Evolutionary conservation across 495 filamentous ascomycete genomes (phyloP), one percentile per base, ranked within the genome.

Genomic region (Hyaloscypha finlandica): DNA sequence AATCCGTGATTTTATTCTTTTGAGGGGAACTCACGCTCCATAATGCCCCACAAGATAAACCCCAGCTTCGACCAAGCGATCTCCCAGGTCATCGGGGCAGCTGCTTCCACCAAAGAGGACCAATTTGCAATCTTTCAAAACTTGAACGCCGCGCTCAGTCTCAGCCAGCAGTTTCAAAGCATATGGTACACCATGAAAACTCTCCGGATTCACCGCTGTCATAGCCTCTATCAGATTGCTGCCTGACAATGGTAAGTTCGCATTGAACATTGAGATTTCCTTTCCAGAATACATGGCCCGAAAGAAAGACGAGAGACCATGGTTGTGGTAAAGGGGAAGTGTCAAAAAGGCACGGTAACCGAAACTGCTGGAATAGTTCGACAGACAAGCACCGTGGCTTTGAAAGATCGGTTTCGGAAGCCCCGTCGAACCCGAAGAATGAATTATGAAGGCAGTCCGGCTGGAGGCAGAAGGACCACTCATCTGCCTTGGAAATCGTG

Each of bases 41-140:
- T 14, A 86, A 86, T 84, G 80, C 31, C 74, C 77, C 5, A 84
- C 80, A 11, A 88, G 75, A 57, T 85, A 80, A 19, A 88, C 83
- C 4, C 84, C 84, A 22, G 80, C 77, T 0, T 77, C 76, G 14
- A 86, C 82, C 2, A 88, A 75, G 30, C 69, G 73, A 65, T 86
- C 81, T 0, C 85, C 85, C 2, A 87, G 74, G 19, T 81, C 75
- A 60, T 84, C 80, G 2, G 80, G 79, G 58, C 78, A 81, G 5
- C 79, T 74, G 8, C 77, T 80, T 6, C 83, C 83, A 8, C 77
- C 79, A 60, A 77, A 80, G 67, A 80, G 73, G 14, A 85, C 81
- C 16, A 83, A 61, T 33, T 83, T 78, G 16, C 78, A 71, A 0
- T 73, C 64, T 14, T 78, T 77, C 45, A 89, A 72, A 0, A 73